Evolutionary conservation across 2,329 filamentous ascomycete species (phyloP).

Genomic region (Dendryphion nanum): DNA sequence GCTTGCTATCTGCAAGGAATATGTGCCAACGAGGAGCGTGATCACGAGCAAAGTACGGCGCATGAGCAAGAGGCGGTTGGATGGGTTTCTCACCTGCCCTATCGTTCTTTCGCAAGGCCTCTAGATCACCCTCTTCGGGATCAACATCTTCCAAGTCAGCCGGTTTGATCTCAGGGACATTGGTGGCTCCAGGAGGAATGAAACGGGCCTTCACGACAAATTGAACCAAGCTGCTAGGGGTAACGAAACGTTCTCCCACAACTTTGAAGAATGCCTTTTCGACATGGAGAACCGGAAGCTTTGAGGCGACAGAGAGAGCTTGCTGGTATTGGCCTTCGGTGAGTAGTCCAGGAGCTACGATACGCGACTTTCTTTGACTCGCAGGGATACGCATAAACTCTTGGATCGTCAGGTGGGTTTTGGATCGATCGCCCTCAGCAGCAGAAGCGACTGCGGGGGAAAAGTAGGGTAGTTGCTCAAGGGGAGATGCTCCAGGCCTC

Average conservation of each 20-base stretch:
- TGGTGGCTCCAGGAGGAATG: constrained; percentile 77
- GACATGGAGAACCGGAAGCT: constrained; percentile 80
- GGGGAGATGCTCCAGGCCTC: constrained; percentile 76
- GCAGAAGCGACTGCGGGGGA: constrained; percentile 62
- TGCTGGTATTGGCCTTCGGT: constrained; percentile 73
- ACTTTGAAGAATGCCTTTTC: constrained; percentile 99
- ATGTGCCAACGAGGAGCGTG: constrained; percentile 90
- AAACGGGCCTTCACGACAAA: constrained; percentile 94
- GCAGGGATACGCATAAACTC: constrained; percentile 86
- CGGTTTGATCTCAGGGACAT: constrained; percentile 72
- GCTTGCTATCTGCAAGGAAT: constrained; percentile 90
- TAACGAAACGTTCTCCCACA: constrained; percentile 87
- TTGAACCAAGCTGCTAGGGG: constrained; percentile 86
- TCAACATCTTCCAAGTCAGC: constrained; percentile 87
- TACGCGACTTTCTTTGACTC: constrained; percentile 67
- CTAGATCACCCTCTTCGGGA: constrained; percentile 86
- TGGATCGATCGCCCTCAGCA: constrained; percentile 67
- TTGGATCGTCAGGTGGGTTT: constrained; percentile 70
- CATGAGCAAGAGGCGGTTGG: constrained; percentile 81
- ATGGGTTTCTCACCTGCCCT: constrained; percentile 64
- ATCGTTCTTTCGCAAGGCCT: constrained; percentile 72
- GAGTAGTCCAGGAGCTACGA: constrained; percentile 69
- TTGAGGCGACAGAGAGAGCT: constrained; percentile 73
- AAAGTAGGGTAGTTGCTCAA: constrained; percentile 89
- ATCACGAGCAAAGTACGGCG: constrained; percentile 86